Conservation (phyloP, 768 basidiomycete species). For the Psilocybe subaeruginosa region DNA sequence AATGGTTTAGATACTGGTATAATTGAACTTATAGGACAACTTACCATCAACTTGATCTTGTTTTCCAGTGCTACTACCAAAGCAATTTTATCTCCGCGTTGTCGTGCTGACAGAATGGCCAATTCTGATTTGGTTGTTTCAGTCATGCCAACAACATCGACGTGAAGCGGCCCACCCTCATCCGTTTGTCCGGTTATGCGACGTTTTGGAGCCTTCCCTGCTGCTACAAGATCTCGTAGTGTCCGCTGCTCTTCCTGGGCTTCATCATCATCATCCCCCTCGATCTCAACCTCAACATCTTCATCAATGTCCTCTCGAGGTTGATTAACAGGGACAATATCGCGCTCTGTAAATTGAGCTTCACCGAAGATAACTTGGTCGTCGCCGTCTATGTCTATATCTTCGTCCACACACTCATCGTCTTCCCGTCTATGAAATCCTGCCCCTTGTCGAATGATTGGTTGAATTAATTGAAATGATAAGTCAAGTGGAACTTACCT, state of each 20-base stretch:
- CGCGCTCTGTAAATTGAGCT: conserved; percentile 76
- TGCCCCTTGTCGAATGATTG: conserved; percentile 45
- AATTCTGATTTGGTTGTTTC: conserved; percentile 50
- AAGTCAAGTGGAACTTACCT: conserved; percentile 34
- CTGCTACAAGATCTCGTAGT: conserved; percentile 56
- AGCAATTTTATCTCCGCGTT: conserved; percentile 47
- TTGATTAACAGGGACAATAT: conserved; percentile 50
- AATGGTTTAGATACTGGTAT: background rate
- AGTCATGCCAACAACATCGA: conserved; percentile 42
- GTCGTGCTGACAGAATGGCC: conserved; percentile 52
- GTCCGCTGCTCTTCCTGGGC: conserved; percentile 36
- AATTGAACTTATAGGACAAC: conserved; percentile 24
- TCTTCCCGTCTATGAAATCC: conserved; percentile 71
- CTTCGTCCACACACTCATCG: conserved; percentile 74
- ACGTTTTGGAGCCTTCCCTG: conserved; percentile 43
- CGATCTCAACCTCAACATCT: conserved; percentile 47
- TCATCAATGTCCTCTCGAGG: conserved; percentile 30
- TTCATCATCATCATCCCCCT: conserved; percentile 38
- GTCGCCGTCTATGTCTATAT: conserved; percentile 81
- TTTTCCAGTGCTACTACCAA: conserved; percentile 60
- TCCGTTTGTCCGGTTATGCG: conserved; percentile 15
- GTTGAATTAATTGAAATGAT: background rate
- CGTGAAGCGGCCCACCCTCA: conserved; percentile 27
- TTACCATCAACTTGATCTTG: conserved; percentile 60
- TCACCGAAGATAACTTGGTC: conserved; percentile 69